phyloP scores from a whole-genome alignment of 176 grass and related monocot genomes.

The Musa schizocarpa region DNA sequence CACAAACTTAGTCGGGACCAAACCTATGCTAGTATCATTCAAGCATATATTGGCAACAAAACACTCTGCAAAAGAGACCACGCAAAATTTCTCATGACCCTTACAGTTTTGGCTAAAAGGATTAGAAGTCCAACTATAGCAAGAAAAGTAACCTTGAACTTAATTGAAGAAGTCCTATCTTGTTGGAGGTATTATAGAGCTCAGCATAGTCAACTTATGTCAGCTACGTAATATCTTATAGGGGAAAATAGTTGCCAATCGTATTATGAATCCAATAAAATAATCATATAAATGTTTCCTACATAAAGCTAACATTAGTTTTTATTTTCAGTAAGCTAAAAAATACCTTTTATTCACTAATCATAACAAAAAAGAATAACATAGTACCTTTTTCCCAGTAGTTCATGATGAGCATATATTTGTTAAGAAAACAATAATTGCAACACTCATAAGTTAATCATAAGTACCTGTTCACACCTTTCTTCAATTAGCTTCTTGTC shows the following conservation, averaged over 20 bases:
- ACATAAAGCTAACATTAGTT: too few species aligned
- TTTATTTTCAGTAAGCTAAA: too few species aligned
- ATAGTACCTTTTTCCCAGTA: not conserved
- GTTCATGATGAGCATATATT: not conserved
- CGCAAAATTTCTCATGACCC: too few species aligned
- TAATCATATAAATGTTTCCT: too few species aligned
- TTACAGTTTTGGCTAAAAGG: too few species aligned
- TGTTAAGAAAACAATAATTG: slow-evolving; percentile 1
- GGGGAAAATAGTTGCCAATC: not conserved
- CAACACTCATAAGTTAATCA: not conserved
- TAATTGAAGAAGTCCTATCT: not conserved
- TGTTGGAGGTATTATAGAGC: not conserved
- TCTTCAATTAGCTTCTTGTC: slow-evolving; percentile 67
- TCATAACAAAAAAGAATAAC: not conserved
- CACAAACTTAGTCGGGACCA: not conserved
- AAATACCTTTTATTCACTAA: too few species aligned
- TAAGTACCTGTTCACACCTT: slow-evolving; percentile 62
- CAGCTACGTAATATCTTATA: not conserved
- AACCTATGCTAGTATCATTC: not conserved
- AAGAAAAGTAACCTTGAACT: not conserved
- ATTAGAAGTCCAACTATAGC: too few species aligned
- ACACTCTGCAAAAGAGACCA: too few species aligned
- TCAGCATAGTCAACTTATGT: not conserved
- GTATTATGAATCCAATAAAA: not conserved
- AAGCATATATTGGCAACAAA: not conserved